A percentile compares a stretch with the other conserved stretches of the same genome.
These are phyloP conservation scores for Penicillium mononematosum DNA, from an alignment of 495 filamentous ascomycete species.

Conservation along the genomic window DNA sequence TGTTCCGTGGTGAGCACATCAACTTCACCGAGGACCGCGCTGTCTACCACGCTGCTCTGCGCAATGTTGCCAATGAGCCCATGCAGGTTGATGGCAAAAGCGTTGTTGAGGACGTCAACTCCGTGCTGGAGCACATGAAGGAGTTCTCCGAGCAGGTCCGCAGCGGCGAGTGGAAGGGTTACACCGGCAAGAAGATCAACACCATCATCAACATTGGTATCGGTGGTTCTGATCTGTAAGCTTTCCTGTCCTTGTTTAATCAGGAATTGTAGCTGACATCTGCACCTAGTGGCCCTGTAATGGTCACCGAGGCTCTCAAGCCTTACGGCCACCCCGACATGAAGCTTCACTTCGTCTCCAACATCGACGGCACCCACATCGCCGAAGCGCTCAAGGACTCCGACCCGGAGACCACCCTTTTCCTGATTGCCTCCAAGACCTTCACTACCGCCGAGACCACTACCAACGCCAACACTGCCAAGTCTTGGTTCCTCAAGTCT, in stretches of 20 bases:
- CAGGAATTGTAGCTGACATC: slow-evolving; percentile 31
- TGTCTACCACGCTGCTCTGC: slow-evolving; percentile 91
- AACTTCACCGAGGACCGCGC: slow-evolving; percentile 98
- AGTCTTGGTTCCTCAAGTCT: slow-evolving; percentile 91
- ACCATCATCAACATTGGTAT: slow-evolving; percentile 98
- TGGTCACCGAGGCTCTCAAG: slow-evolving; percentile 97
- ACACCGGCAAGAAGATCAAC: slow-evolving; percentile 94
- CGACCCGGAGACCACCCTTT: slow-evolving; percentile 94
- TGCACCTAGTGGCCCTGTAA: slow-evolving; percentile 80
- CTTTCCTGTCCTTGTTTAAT: slow-evolving; percentile 13
- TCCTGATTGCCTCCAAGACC: slow-evolving; percentile 97
- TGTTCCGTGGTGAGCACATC: slow-evolving; percentile 97
- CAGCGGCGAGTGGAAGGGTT: slow-evolving; percentile 96
- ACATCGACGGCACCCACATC: slow-evolving; percentile 98
- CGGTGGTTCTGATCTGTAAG: slow-evolving; percentile 95
- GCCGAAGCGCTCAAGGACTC: slow-evolving; percentile 87
- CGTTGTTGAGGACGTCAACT: slow-evolving; percentile 91
- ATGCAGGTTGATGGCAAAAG: slow-evolving; percentile 95
- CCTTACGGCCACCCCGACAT: slow-evolving; percentile 81
- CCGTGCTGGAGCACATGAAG: slow-evolving; percentile 93
- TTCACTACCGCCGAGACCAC: slow-evolving; percentile 98
- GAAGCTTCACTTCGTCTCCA: slow-evolving; percentile 96
- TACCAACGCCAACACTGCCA: slow-evolving; percentile 95
- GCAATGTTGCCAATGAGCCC: slow-evolving; percentile 78
- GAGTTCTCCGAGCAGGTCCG: slow-evolving; percentile 93